phyloP scores from a whole-genome alignment of 495 filamentous ascomycete genomes.

The Aspergillus nidulans region DNA sequence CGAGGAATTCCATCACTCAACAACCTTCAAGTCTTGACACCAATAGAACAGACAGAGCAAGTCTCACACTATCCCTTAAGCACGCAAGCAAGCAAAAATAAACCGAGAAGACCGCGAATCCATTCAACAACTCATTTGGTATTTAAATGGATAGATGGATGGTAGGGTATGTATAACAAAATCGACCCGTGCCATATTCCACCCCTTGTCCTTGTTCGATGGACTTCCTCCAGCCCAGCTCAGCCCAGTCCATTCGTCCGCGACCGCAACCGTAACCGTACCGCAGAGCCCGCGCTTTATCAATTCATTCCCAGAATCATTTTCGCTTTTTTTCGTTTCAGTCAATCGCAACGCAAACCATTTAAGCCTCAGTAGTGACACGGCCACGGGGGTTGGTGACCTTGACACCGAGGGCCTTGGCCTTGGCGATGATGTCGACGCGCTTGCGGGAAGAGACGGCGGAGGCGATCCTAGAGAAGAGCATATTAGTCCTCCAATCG shows the following conservation, averaged over 20 bases:
- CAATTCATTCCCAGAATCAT: slow-evolving; percentile 5
- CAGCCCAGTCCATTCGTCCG: neutral
- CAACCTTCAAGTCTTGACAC: neutral
- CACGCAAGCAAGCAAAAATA: neutral
- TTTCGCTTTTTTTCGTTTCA: slow-evolving; percentile 11
- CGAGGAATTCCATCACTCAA: neutral
- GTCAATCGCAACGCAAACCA: slow-evolving; percentile 26
- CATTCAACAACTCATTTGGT: neutral
- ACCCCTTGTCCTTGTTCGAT: neutral
- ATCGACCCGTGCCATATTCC: neutral
- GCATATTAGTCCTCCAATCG: neutral
- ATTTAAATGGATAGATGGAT: slow-evolving; percentile 1
- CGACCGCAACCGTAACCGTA: neutral
- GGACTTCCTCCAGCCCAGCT: neutral
- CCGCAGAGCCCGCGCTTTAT: neutral
- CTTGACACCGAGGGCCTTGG: slow-evolving; percentile 96
- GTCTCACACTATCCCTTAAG: too few species aligned
- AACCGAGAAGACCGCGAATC: neutral
- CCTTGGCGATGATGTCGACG: slow-evolving; percentile 90
- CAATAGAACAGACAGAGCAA: neutral
- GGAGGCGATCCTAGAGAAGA: slow-evolving; percentile 81
- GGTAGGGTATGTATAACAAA: slow-evolving; percentile 3
- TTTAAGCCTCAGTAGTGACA: slow-evolving; percentile 94
- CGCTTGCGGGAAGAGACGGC: slow-evolving; percentile 97
- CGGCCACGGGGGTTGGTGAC: slow-evolving; percentile 98